A percentile compares a stretch with the other conserved stretches of the same genome.
Conservation (phyloP, 2,329 filamentous ascomycete genomes). For the Dothistroma septosporum region DNA sequence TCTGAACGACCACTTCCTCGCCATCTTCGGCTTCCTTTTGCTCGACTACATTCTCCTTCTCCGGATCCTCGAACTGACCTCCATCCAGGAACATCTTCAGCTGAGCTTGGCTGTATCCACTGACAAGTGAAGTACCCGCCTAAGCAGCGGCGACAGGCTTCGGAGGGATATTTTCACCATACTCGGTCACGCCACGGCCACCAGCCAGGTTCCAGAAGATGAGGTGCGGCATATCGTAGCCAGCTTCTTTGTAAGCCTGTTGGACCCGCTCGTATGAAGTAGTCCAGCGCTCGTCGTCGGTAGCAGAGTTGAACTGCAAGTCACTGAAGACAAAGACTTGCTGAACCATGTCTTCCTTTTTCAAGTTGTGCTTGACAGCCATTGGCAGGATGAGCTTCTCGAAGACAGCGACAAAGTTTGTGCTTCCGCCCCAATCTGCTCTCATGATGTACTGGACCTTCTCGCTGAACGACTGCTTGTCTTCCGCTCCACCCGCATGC, state of each 20-base stretch:
- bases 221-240: slow-evolving; percentile 58
- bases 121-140: slow-evolving; percentile 49
- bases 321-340: slow-evolving; percentile 58
- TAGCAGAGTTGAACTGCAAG: slow-evolving; percentile 55
- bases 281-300: slow-evolving; percentile 34
- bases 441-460: slow-evolving; percentile 39
- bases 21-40: slow-evolving; percentile 25
- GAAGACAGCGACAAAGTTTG: slow-evolving; percentile 55
- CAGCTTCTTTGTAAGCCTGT: slow-evolving; percentile 43
- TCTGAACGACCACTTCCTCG: slow-evolving; percentile 27
- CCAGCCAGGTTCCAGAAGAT: slow-evolving; percentile 59
- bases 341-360: slow-evolving; percentile 57
- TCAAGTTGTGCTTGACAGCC: slow-evolving; percentile 49
- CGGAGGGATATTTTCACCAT: slow-evolving; percentile 33
- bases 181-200: slow-evolving; percentile 27
- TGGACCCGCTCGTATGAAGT: slow-evolving; percentile 52
- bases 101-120: slow-evolving; percentile 56
- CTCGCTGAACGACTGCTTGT: slow-evolving; percentile 37
- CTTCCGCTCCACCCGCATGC: slow-evolving; percentile 38
- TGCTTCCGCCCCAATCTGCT: slow-evolving; percentile 43
- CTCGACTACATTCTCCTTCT: slow-evolving; percentile 38
- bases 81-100: slow-evolving; percentile 55
- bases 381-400: slow-evolving; percentile 52
- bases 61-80: slow-evolving; percentile 43
- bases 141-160: slow-evolving; percentile 50